phyloP scores from a whole-genome alignment of 2,329 filamentous ascomycete genomes.

The Hirsutella rhossiliensis region DNA sequence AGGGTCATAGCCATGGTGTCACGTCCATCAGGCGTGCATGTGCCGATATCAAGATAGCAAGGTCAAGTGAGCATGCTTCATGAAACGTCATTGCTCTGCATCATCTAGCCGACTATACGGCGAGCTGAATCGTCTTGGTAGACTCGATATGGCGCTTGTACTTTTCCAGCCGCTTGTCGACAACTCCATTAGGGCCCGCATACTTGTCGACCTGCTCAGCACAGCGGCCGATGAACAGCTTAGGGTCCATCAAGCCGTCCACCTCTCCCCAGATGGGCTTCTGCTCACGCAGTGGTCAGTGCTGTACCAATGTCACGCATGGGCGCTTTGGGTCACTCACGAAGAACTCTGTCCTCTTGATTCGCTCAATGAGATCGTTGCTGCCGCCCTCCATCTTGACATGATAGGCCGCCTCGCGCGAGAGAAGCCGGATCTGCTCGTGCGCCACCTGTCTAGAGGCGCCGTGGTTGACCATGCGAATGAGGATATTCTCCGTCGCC shows the following conservation, averaged over 20 bases:
- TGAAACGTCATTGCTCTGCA: too few relatives aligned
- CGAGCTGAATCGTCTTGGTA: conserved; percentile 3
- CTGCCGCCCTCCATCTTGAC: conserved; percentile 48
- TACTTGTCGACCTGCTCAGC: conserved; percentile 32
- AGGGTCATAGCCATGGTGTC: too few relatives aligned
- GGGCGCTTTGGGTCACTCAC: neutral
- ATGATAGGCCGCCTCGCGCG: conserved; percentile 58
- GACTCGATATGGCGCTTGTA: conserved; percentile 22
- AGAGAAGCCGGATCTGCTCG: conserved; percentile 76
- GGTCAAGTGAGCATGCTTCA: too few relatives aligned
- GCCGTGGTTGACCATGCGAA: conserved; percentile 63
- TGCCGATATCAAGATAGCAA: too few relatives aligned
- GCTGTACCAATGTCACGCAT: too few relatives aligned
- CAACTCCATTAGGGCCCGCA: conserved; percentile 25
- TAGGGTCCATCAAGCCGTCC: conserved; percentile 53
- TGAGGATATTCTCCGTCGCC: conserved; percentile 57
- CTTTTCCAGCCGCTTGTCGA: conserved; percentile 25
- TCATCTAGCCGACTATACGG: neutral
- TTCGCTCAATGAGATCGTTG: conserved; percentile 74
- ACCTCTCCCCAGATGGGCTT: conserved; percentile 55
- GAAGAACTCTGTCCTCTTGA: conserved; percentile 65
- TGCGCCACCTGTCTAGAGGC: conserved; percentile 70
- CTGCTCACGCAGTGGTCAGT: conserved; percentile 6
- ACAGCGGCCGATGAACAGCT: conserved; percentile 35
- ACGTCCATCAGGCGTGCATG: too few relatives aligned